Conservation (phyloP, 148 eudicot species). For the Gaultheria prostrata region DNA sequence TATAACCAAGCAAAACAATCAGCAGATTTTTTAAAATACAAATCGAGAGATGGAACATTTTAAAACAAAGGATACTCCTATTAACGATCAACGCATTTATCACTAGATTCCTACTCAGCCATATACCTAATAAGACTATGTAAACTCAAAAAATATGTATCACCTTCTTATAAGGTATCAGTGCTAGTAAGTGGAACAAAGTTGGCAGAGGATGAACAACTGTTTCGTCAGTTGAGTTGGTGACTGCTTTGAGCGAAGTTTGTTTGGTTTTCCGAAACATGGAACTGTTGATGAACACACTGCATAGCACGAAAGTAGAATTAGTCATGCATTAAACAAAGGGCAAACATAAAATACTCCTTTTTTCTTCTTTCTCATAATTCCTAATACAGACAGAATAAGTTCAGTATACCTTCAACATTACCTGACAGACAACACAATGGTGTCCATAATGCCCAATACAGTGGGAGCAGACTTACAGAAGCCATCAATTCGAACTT, state of each 20-base stretch:
- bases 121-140: background rate
- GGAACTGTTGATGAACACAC: constrained; percentile 79
- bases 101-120: background rate
- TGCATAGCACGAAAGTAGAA: constrained; percentile 27
- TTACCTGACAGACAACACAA: constrained; percentile 77
- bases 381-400: background rate
- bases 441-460: constrained; percentile 79
- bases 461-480: constrained; percentile 79
- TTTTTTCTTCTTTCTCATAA: background rate
- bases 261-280: constrained; percentile 66
- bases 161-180: constrained; percentile 83
- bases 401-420: background rate
- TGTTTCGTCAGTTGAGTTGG: constrained; percentile 57
- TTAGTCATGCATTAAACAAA: background rate
- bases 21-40: background rate
- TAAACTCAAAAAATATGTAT: constrained; percentile 1
- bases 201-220: constrained; percentile 80
- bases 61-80: background rate
- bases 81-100: background rate
- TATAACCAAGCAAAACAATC: constrained; percentile 11
- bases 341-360: background rate
- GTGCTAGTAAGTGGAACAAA: constrained; percentile 68
- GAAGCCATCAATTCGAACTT: constrained; percentile 60
- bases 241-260: constrained; percentile 61
- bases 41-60: background rate